Base-by-base conservation (phyloP, 257 asterid species). In the Anisodus tanguticus region DNA sequence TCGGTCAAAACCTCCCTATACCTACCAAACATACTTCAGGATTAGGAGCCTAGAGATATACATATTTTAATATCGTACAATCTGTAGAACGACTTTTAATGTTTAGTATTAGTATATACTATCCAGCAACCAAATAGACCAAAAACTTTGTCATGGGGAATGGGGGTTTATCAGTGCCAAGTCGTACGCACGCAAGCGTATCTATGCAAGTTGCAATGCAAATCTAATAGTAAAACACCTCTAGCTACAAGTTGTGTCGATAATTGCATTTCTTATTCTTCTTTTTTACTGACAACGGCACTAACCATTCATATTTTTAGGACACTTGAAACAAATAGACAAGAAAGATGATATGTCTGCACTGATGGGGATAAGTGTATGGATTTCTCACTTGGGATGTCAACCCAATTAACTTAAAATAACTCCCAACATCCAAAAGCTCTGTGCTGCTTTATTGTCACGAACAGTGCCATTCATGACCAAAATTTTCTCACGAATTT, bases 261-360 rank as follows among this genome's bases (percentile, higher is more conserved):
- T 76, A 76, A 51, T 76, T 51, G 81, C 22, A 51, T 51, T 76
- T 49, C 43, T 74, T 76, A 76, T 51, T 49, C 81, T 49, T 11
- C 37, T 74, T 74, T 71, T 49, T 5, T 45, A 45, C 58, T 72
- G 80, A 72, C 7, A 47, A 11, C 11, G n/a, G 19, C 80, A 72
- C 80, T 72, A 47, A 47, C 10, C 41, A 47, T 72, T 72, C 59
- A 19, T 72, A n/a, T 72, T 72, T 72, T 76, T 49, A 13, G 10
- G 22, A 76, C 63, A 76, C 63, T 76, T 76, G 13, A 51, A 51
- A 76, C 45, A 22, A 76, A 6, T 26, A 76, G 81, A 76, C 81
- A 76, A 76, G 81, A 22, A 13, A 76, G 63, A 51, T 51, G 81
- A 76, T 76, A 12, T 76, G 81, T 9, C 62, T 74, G 62, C 47